Evolutionary conservation across 352 stramenopile species (phyloP), one percentile per base, ranked within the genome.

Genomic region (Pythium rishiriense): DNA sequence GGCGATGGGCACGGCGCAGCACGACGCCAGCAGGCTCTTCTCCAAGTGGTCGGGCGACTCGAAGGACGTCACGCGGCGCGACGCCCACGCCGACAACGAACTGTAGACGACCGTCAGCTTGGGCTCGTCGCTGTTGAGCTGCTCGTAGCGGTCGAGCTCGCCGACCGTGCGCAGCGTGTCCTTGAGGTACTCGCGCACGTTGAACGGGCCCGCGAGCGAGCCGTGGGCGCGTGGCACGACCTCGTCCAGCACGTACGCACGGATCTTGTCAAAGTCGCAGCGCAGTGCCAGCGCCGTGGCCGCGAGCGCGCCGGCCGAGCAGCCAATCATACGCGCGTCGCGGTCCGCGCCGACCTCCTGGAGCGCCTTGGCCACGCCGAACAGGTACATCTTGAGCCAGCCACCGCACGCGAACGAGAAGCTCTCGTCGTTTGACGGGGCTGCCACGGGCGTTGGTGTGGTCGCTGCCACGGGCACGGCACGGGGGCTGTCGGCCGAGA

Each of bases 361-460:
- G 24, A 96, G 74, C 21, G 85, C 85, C 62, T 96, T 93, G 60
- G 84, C 84, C 28, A 96, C 87, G 45, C 88, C 88, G 46, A 96
- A 95, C 21, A 90, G 68, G 69, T 95, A 96, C 81, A 89, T 90
- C 68, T 95, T 96, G 64, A 97, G 84, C 81, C 83, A 97, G 0
- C 88, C 88, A 25, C 83, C 85, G 54, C 86, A 94, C 1, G 85
- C 83, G 68, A 97, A 97, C 64, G 86, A 96, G 74, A 91, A 93
- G 67, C 83, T 92, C 61, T 63, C 55, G 60, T 61, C 55, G 43
- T 55, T 62, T 6, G 49, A 42, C 7, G 43, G 15, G 33, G 33
- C 2, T 39, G 33, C 26, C 58, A 31, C 17, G 24, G 35, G 28
- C 42, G 33, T 56, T 42, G 50, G 29, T 33, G 48, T 10, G n/a